These are phyloP conservation scores for Leptographium wingfieldii DNA, from an alignment of 2,329 filamentous ascomycete genomes.

Conservation along the genomic window DNA sequence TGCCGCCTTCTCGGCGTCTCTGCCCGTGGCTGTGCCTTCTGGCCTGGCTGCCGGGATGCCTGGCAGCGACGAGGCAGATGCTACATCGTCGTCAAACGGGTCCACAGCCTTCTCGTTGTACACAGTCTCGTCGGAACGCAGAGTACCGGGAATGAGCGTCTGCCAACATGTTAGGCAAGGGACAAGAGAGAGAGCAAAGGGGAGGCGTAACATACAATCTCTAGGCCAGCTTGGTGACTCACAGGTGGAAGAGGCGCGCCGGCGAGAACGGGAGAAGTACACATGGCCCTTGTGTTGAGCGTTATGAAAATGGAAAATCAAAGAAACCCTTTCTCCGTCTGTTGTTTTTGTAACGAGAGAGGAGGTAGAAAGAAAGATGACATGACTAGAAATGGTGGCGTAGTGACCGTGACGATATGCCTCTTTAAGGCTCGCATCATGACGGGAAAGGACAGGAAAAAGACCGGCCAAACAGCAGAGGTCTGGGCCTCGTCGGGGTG, in stretches of 20 bases:
- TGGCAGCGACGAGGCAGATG: background rate
- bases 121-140: background rate
- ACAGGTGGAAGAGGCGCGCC: background rate
- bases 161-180: background rate
- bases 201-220: background rate
- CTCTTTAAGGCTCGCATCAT: too few species aligned
- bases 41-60: background rate
- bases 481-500: too few species aligned
- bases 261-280: background rate
- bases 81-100: background rate
- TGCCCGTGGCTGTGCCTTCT: background rate
- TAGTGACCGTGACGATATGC: too few species aligned
- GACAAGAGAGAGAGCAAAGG: background rate
- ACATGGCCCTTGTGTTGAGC: background rate
- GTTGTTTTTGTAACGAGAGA: too few species aligned
- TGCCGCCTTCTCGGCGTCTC: background rate
- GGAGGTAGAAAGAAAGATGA: too few species aligned
- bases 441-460: too few species aligned
- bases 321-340: too few species aligned
- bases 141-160: background rate
- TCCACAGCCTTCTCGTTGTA: background rate
- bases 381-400: too few species aligned
- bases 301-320: too few species aligned
- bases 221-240: background rate
- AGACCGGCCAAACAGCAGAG: too few species aligned